These are phyloP conservation scores for Schizophyllum amplum DNA, from an alignment of 1,284 basidiomycete genomes.

Conservation along the genomic window DNA sequence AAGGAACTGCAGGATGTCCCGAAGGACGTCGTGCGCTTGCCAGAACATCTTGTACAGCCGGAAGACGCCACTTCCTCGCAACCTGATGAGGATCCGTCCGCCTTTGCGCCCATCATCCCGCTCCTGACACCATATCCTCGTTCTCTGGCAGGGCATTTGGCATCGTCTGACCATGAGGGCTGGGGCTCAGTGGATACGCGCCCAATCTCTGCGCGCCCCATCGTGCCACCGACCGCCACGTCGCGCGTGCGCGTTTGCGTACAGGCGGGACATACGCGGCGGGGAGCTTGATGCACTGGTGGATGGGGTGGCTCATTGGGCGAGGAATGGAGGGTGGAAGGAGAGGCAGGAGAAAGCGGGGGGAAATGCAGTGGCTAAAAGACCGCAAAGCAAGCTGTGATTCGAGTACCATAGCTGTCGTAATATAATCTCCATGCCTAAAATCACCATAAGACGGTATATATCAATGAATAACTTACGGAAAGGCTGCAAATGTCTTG, in stretches of 20 bases:
- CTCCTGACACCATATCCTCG: constrained; percentile 72
- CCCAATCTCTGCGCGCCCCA: constrained; percentile 71
- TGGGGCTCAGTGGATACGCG: constrained; percentile 68
- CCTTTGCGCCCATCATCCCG: constrained; percentile 72
- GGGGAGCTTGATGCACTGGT: constrained; percentile 57
- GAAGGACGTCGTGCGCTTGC: constrained; percentile 28
- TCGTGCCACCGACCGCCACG: constrained; percentile 67
- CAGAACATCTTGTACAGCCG: constrained; percentile 27
- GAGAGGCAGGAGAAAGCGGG: too few species aligned
- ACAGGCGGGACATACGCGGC: constrained; percentile 64
- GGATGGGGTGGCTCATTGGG: constrained; percentile 44
- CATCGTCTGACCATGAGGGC: constrained; percentile 13
- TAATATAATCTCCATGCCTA: too few species aligned
- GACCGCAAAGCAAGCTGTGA: too few species aligned
- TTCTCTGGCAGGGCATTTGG: constrained; percentile 62
- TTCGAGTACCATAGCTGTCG: too few species aligned
- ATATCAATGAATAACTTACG: too few species aligned
- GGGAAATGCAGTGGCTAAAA: too few species aligned
- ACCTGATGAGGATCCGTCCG: constrained; percentile 9
- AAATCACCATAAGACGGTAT: too few species aligned
- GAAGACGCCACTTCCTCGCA: constrained; percentile 25
- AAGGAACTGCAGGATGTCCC: neutral
- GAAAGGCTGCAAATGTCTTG: too few species aligned
- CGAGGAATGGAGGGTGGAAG: too few species aligned
- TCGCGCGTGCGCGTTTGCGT: constrained; percentile 83